Evolutionary conservation across 805 yeast genomes (phyloP), one percentile per base, ranked within the genome.

Genomic region (Wickerhamomyces silvicola): DNA sequence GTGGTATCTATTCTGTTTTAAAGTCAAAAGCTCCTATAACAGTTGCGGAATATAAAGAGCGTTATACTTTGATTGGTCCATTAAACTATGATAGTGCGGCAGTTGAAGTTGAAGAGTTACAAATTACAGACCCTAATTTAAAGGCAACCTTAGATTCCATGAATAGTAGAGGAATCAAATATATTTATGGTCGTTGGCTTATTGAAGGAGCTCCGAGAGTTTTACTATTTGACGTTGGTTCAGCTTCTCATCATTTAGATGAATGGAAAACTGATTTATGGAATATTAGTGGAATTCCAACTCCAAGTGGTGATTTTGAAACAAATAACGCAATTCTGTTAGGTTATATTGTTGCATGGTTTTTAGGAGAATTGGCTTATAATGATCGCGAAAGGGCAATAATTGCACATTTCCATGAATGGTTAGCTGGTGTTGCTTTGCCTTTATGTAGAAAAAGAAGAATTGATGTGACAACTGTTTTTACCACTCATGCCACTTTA

Each of bases 191-290:
- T 28, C 72, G 97, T 37, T 90, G 98, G 98, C 72, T 90, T 48
- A 87, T 90, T 47, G 98, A 92, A 56, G 97, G 97, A 13, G 95
- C 97, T 1, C 98, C 98, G 15, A 64, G 95, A 32, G 97, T 92
- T 16, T 64, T 90, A 28, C 64, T 90, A 29, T 92, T 92, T 48
- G 97, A 90, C 55, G 68, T 86, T 38, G 75, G 78, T 31, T 80
- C 94, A 10, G 95, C 90, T 4, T 49, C 61, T 33, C 67, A 70
- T 53, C 72, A 70, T 54, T 65, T 90, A 45, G 81, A 82, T 52
- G 97, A 92, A 52, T 90, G 97, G 98, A 90, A 87, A 59, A 60
- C 85, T 1, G 97, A 90, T 56, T 62, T 90, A 38, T 90, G 98
- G 98, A 74, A 75, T 37, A 63, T 78, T 26, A 88, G 90, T 8